Evolutionary conservation across 805 yeast genomes (phyloP).

Genomic region (Citeromyces matritensis): DNA sequence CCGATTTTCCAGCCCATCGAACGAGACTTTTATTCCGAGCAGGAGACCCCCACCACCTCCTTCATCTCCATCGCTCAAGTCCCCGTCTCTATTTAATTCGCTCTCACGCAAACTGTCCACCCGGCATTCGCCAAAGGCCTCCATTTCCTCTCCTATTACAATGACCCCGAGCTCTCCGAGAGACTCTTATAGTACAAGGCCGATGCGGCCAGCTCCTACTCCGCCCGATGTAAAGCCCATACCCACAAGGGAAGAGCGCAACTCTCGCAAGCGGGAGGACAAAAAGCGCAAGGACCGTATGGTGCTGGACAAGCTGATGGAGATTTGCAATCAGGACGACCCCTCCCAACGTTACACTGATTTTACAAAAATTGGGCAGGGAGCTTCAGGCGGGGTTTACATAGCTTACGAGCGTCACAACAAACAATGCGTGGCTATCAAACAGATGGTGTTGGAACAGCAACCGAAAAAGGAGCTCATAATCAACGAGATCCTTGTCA

Average conservation of each 20-base stretch:
- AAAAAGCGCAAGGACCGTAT: constrained; percentile 60
- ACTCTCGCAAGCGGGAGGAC: constrained; percentile 65
- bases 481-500: constrained; percentile 88
- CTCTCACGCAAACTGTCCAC: neutral
- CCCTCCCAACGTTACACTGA: constrained; percentile 59
- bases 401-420: constrained; percentile 59
- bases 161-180: neutral
- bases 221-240: constrained; percentile 10
- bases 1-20: neutral
- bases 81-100: neutral
- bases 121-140: neutral
- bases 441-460: constrained; percentile 82
- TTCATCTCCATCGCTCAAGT: constrained; percentile 1
- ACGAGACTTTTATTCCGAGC: neutral
- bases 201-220: constrained; percentile 19
- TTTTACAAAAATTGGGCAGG: constrained; percentile 85
- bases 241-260: constrained; percentile 12
- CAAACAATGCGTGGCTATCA: constrained; percentile 68
- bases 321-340: constrained; percentile 75
- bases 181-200: constrained; percentile 5
- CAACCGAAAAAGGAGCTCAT: constrained; percentile 94
- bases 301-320: constrained; percentile 51
- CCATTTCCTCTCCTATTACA: neutral
- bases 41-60: constrained; percentile 3
- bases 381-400: constrained; percentile 95